Evolutionary conservation across 2,329 filamentous ascomycete genomes (phyloP).

Genomic region (Annulohypoxylon truncatum): DNA sequence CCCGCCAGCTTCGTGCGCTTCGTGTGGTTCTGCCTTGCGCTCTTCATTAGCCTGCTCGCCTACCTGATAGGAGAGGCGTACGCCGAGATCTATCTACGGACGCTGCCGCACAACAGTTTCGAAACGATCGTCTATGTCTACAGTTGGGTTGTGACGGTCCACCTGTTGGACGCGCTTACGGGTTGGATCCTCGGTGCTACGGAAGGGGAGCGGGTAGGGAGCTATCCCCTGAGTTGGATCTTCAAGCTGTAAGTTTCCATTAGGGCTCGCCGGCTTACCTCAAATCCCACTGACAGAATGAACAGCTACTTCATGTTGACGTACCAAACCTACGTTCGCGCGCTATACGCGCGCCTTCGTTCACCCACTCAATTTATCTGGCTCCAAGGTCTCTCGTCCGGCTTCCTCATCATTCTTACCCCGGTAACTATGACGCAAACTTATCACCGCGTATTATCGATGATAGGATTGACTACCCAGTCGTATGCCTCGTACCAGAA

Average conservation of each 20-base stretch:
- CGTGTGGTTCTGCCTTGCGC: conserved; percentile 74
- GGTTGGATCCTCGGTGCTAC: conserved; percentile 75
- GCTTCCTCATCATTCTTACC: conserved; percentile 70
- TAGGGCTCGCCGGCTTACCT: conserved; percentile 5
- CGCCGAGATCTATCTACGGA: conserved; percentile 75
- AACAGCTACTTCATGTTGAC: conserved; percentile 73
- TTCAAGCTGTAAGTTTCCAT: conserved; percentile 70
- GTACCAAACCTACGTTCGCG: conserved; percentile 77
- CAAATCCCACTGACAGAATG: conserved; percentile 29
- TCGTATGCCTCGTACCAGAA: conserved; percentile 74
- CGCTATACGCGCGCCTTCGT: conserved; percentile 74
- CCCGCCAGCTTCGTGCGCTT: conserved; percentile 76
- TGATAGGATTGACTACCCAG: conserved; percentile 68
- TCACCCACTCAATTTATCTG: conserved; percentile 73
- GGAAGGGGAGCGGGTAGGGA: conserved; percentile 74
- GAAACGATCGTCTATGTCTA: conserved; percentile 78
- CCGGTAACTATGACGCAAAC: conserved; percentile 71
- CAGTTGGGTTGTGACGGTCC: conserved; percentile 75
- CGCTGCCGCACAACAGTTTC: conserved; percentile 72
- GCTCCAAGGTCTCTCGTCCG: conserved; percentile 73
- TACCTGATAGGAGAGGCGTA: conserved; percentile 77
- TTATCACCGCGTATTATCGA: conserved; percentile 66
- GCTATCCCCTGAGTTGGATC: conserved; percentile 76
- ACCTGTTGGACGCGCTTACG: conserved; percentile 71
- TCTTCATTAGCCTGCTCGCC: conserved; percentile 71